Conservation (phyloP, 805 yeast genomes). For the Candida vartiovaarae region DNA sequence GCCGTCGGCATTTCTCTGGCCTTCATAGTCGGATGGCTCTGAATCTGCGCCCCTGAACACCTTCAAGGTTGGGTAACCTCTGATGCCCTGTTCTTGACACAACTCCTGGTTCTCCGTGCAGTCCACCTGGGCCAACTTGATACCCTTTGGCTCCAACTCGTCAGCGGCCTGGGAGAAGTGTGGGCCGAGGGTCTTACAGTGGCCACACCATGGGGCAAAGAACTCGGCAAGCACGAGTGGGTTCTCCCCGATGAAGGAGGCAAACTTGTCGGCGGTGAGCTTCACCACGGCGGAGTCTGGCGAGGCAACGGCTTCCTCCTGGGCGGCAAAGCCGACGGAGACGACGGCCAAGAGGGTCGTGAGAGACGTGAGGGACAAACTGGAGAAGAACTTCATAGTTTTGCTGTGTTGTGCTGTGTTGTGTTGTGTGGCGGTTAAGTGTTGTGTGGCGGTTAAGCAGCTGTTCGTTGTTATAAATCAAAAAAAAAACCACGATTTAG, state of each 20-base stretch:
- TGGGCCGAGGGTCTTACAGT: constrained; percentile 85
- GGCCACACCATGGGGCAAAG: constrained; percentile 98
- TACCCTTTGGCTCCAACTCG: constrained; percentile 47
- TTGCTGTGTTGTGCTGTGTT: not conserved
- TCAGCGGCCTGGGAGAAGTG: constrained; percentile 72
- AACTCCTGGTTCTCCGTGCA: constrained; percentile 73
- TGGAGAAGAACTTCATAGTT: constrained; percentile 31
- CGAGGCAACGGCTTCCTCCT: constrained; percentile 59
- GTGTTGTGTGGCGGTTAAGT: too few relatives aligned
- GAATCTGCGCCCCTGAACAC: constrained; percentile 48
- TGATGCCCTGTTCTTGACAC: constrained; percentile 59
- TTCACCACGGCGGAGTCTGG: constrained; percentile 84
- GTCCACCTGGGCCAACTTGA: constrained; percentile 76
- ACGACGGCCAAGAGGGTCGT: constrained; percentile 35
- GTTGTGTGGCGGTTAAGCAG: too few relatives aligned
- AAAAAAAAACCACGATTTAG: too few relatives aligned
- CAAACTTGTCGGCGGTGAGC: constrained; percentile 60
- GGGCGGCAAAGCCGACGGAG: constrained; percentile 29
- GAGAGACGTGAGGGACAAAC: constrained; percentile 29
- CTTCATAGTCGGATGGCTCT: constrained; percentile 60
- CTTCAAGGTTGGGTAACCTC: constrained; percentile 82
- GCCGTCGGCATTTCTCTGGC: constrained; percentile 76
- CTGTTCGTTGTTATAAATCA: not conserved
- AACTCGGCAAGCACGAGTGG: constrained; percentile 81
- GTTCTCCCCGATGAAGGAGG: constrained; percentile 57